phyloP scores from a whole-genome alignment of 441 rosid genomes.

The Croton laevigatus region DNA sequence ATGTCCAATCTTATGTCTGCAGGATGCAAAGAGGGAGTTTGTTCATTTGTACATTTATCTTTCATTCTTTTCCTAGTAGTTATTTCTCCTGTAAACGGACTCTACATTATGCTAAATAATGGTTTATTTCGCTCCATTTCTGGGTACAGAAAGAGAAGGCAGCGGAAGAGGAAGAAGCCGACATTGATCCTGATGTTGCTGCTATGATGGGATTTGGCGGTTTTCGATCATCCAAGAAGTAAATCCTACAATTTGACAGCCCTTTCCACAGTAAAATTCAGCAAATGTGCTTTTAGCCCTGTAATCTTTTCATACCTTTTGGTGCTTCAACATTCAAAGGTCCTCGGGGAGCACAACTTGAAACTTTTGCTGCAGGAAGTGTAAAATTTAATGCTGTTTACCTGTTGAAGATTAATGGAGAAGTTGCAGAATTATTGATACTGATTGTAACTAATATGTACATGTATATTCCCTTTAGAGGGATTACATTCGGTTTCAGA shows the following conservation, averaged over 20 bases:
- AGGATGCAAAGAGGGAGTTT: neutral
- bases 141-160: slow-evolving; percentile 74
- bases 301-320: slow-evolving; percentile 4
- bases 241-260: slow-evolving; percentile 7
- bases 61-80: neutral
- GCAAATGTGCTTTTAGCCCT: neutral
- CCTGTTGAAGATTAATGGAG: neutral
- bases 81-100: neutral
- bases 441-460: neutral
- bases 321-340: neutral
- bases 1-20: neutral
- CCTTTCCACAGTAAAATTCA: neutral
- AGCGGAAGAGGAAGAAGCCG: slow-evolving; percentile 76
- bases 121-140: slow-evolving; percentile 2
- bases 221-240: slow-evolving; percentile 78
- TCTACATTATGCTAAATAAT: neutral
- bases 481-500: neutral
- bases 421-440: neutral
- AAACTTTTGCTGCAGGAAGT: neutral
- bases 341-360: neutral
- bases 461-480: neutral
- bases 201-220: slow-evolving; percentile 99
- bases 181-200: slow-evolving; percentile 85
- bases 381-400: slow-evolving; percentile 4
- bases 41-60: neutral